A percentile compares a stretch with the other conserved stretches of the same genome.
Conservation (phyloP, 305 asterid species). For the Striga hermonthica region DNA sequence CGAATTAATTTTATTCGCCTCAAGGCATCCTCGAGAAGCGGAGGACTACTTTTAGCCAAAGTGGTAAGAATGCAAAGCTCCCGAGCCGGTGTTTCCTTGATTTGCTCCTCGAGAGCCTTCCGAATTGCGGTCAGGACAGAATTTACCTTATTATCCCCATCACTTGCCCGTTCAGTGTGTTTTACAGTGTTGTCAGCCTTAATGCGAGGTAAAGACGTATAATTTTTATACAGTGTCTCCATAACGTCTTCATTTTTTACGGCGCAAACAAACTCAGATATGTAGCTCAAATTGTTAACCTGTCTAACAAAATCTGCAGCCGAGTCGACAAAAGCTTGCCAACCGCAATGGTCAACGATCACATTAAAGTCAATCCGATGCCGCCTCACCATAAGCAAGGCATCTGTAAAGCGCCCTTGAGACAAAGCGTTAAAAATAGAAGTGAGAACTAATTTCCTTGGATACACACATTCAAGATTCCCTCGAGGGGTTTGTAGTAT, state of each 20-base stretch:
- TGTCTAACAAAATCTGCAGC: conserved; percentile 76
- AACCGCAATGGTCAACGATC: conserved; percentile 80
- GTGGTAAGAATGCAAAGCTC: conserved; percentile 97
- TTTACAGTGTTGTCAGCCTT: conserved; percentile 35
- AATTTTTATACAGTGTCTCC: conserved; percentile 68
- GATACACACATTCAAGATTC: conserved; percentile 88
- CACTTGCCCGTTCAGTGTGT: conserved; percentile 37
- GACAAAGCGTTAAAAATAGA: conserved; percentile 74
- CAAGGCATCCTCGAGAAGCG: conserved; percentile 88
- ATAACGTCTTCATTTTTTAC: conserved; percentile 69
- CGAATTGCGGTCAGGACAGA: conserved; percentile 58
- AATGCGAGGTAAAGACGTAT: conserved; percentile 38
- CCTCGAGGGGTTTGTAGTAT: conserved; percentile 83
- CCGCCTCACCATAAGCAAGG: conserved; percentile 76
- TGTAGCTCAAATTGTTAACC: conserved; percentile 69
- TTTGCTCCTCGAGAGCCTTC: conserved; percentile 77
- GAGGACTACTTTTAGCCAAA: conserved; percentile 74
- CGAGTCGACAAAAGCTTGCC: conserved; percentile 67
- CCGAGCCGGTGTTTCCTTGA: conserved; percentile 66
- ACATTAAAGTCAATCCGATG: conserved; percentile 94
- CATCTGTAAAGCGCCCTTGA: conserved; percentile 73
- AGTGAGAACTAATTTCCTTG: conserved; percentile 76
- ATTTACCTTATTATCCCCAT: conserved; percentile 49
- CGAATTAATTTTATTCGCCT: conserved; percentile 70
- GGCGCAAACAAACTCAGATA: conserved; percentile 86